These are phyloP conservation scores for Macaranga tanarius DNA, from an alignment of 441 rosid genomes.

Conservation along the genomic window DNA sequence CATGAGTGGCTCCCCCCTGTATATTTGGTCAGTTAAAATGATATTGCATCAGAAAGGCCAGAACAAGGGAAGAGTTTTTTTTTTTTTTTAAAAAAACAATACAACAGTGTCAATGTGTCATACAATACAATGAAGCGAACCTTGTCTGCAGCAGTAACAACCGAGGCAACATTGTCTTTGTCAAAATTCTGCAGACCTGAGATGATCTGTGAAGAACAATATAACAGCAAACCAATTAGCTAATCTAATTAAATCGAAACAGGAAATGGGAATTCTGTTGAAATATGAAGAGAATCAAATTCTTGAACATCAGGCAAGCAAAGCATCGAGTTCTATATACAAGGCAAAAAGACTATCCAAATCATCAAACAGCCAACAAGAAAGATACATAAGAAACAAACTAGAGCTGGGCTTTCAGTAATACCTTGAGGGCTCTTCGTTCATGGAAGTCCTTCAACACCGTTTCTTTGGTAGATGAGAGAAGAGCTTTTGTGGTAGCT, in stretches of 20 bases:
- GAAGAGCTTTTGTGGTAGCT: conserved; percentile 34
- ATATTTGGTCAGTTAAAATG: neutral
- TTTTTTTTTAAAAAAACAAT: neutral
- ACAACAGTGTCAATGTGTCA: neutral
- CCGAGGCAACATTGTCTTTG: conserved; percentile 55
- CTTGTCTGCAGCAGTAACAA: conserved; percentile 66
- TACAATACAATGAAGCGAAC: conserved; percentile 20
- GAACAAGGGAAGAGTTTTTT: no score
- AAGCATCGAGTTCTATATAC: neutral
- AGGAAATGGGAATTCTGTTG: neutral
- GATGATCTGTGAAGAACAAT: conserved; percentile 38
- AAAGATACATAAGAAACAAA: neutral
- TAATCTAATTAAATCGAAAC: neutral
- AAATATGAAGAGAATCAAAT: neutral
- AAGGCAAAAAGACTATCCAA: neutral
- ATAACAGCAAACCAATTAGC: neutral
- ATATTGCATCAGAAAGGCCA: neutral
- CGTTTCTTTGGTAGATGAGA: conserved; percentile 37
- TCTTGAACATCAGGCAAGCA: neutral
- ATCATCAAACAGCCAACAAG: neutral
- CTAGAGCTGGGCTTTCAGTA: neutral
- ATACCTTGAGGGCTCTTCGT: conserved; percentile 55
- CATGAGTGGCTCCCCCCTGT: conserved; percentile 73
- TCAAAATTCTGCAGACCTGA: conserved; percentile 59
- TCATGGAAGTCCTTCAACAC: conserved; percentile 47